Base-by-base conservation (phyloP, 441 rosid species). In the Bocquillonia castaneifolia region DNA sequence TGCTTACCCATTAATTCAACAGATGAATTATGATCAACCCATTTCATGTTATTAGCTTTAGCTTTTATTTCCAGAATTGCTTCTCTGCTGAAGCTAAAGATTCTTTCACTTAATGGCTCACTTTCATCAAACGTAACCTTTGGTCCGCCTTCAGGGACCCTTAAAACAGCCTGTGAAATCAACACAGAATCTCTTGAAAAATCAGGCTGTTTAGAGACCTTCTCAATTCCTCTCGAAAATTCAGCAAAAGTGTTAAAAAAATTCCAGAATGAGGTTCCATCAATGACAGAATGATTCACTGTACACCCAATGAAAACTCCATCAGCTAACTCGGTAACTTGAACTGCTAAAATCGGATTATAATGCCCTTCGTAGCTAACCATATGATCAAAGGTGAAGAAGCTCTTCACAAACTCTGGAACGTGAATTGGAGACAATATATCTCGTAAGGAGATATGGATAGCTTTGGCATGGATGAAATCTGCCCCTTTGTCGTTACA, bases 221-320 rank as follows among this genome's bases (percentile, higher is more conserved):
- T 81, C 68, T 81, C 76, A 44, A 70, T 74, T 7, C 96, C 92
- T 74, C 77, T 82, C 7, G 82, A 71, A 39, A 85, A 59, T 59
- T 88, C 91, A 18, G 98, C 97, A 68, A 91, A 86, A 0, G 93
- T 80, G 64, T 93, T 93, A 64, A 93, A 88, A 78, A 93, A 91
- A 64, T 93, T 93, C 98, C 97, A 93, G 47, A 93, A 86, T 8
- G 98, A 93, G 14, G 92, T 89, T 7, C 98, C 98, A 34, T 93
- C 97, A 0, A 89, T 81, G 55, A 91, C 96, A 29, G 97, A 80
- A 59, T 93, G 98, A 73, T 91, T 90, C 32, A 85, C 79, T 12
- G 94, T 67, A 57, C 89, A 83, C 32, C 96, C 96, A 36, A 93
- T 56, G 84, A 93, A 93, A 17, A 91, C 73, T 28, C 96, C 96